These are phyloP conservation scores for Claviceps spartinae DNA, from an alignment of 2,329 filamentous ascomycete species.

Conservation along the genomic window DNA sequence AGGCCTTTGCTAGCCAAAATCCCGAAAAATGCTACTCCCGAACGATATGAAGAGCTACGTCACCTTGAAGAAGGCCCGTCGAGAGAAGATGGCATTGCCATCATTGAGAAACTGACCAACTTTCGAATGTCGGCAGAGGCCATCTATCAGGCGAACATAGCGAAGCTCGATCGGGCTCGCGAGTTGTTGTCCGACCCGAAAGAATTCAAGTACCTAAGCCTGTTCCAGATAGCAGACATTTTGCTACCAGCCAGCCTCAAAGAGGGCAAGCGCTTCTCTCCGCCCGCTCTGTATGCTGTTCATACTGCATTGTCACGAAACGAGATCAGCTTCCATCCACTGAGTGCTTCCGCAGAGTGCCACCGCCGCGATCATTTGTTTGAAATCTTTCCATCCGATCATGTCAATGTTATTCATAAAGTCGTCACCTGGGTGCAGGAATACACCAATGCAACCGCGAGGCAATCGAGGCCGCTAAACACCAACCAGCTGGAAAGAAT, in stretches of 20 bases:
- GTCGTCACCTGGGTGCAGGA: constrained; percentile 21
- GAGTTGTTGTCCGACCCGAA: constrained; percentile 23
- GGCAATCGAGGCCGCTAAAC: constrained; percentile 7
- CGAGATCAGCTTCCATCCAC: constrained; percentile 44
- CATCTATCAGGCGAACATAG: constrained; percentile 34
- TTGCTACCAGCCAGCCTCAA: constrained; percentile 26
- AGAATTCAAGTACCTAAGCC: constrained; percentile 31
- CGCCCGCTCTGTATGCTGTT: constrained; percentile 51
- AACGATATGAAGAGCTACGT: constrained; percentile 19
- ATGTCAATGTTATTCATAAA: constrained; percentile 17
- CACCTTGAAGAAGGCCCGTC: constrained; percentile 27
- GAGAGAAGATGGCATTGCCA: constrained; percentile 24
- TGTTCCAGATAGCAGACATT: constrained; percentile 36
- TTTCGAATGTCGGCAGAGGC: constrained; percentile 30
- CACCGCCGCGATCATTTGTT: constrained; percentile 43
- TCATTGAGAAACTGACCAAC: constrained; percentile 33
- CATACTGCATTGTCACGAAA: constrained; percentile 49
- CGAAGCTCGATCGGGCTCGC: constrained; percentile 33
- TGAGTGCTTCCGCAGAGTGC: constrained; percentile 33
- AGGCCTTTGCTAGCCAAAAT: constrained; percentile 21
- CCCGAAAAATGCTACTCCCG: constrained; percentile 14
- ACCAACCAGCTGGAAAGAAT: constrained; percentile 10
- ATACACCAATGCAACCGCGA: constrained; percentile 13
- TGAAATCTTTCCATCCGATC: constrained; percentile 33
- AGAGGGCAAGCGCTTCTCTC: constrained; percentile 24